Evolutionary conservation across 768 basidiomycete species (phyloP), one percentile per base, ranked within the genome.

Genomic region (Multifurca ochricompacta): DNA sequence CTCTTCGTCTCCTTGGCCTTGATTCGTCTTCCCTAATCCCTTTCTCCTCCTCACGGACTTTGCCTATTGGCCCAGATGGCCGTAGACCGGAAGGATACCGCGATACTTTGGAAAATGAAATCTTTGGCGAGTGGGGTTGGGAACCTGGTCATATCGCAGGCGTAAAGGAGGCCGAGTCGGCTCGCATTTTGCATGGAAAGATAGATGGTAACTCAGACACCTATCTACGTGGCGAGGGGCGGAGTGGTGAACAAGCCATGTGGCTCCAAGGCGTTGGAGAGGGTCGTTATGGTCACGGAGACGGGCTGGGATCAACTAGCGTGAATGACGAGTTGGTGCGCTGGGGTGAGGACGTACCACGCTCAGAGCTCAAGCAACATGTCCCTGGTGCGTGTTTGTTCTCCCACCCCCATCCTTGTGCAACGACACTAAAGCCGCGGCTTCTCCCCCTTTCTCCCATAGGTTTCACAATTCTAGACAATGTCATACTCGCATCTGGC

Each of bases 401-500:
- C 6, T 43, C 7, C 10, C 6, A 21, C 30, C 32, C 35, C 25
- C 27, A 11, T 11, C 23, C 13, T 46, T 51, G 45, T 36, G 41
- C n/a, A 4, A 13, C 18, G 48, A 16, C 27, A 37, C 35, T 37
- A 49, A 54, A 19, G 56, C 48, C 45, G 27, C 42, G 11, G 19
- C 23, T 10, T 42, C 32, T 30, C 27, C 37, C 9, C 16, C n/a
- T n/a, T n/a, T 25, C 34, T 14, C 7, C n/a, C 19, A 32, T 60
- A 93, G 92, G 92, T 3, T 89, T 83, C 70, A 91, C 87, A 1
- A 78, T 92, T 40, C 72, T 94, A 52, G 88, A 93, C 62, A 85
- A 89, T 56, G 75, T 90, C n/a, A 79, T 85, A 63, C 68, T 87
- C n/a, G 72, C 77, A 62, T 82, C 86, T 59, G 82, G 82, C 9